Percentiles rank a stretch among this genome's conserved stretches.
These are phyloP conservation scores for Olyra latifolia DNA, from an alignment of 176 grass and related monocot species.

Conservation along the genomic window DNA sequence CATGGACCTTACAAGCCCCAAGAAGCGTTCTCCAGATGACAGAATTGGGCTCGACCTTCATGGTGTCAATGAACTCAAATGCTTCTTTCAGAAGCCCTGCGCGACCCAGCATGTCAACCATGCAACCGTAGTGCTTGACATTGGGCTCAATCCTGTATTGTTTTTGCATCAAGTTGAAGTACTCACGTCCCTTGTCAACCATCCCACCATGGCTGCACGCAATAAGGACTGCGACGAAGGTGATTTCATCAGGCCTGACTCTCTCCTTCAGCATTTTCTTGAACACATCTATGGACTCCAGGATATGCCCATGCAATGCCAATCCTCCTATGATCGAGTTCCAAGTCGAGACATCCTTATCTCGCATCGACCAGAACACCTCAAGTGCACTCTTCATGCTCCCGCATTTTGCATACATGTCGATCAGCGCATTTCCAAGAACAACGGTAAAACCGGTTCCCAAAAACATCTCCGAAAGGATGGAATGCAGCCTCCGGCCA, in stretches of 20 bases:
- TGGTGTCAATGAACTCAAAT: conserved; percentile 64
- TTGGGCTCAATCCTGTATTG: conserved; percentile 65
- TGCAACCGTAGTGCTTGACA: conserved; percentile 79
- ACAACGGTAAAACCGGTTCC: conserved; percentile 43
- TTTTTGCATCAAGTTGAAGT: conserved; percentile 75
- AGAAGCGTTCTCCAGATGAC: conserved; percentile 80
- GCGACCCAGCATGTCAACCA: conserved; percentile 89
- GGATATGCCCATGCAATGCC: conserved; percentile 62
- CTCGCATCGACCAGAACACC: conserved; percentile 53
- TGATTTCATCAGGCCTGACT: conserved; percentile 70
- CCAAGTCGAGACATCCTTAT: conserved; percentile 82
- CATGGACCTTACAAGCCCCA: conserved; percentile 80
- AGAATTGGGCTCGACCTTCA: conserved; percentile 80
- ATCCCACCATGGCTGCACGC: conserved; percentile 75
- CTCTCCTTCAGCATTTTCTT: conserved; percentile 64
- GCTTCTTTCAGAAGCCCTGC: conserved; percentile 79
- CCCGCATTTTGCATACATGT: conserved; percentile 89
- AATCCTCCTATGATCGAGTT: conserved; percentile 80
- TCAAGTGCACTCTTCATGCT: conserved; percentile 58
- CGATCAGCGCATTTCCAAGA: conserved; percentile 69
- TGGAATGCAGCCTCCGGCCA: conserved; percentile 57
- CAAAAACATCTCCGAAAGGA: conserved; percentile 41
- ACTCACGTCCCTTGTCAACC: conserved; percentile 59
- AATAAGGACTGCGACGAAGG: conserved; percentile 77
- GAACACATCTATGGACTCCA: conserved; percentile 53